Percentiles rank a stretch among this genome's conserved stretches.
Conservation (phyloP, 768 basidiomycete species). For the Psilocybe tampanensis region DNA sequence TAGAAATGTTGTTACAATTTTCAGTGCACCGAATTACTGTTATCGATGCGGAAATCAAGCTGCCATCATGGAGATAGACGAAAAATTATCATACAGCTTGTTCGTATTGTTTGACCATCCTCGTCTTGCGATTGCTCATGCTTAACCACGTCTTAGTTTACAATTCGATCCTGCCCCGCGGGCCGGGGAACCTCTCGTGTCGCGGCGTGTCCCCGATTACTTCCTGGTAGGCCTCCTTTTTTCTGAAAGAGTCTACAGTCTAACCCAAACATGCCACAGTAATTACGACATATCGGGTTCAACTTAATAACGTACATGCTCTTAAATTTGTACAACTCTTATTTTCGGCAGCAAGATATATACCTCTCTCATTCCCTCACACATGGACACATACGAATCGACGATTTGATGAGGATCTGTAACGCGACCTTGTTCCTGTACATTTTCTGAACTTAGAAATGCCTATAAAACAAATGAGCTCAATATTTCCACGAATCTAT, state of each 20-base stretch:
- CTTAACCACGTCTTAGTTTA: constrained; percentile 56
- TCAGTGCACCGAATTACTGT: constrained; percentile 99
- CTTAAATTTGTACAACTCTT: constrained; percentile 33
- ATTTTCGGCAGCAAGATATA: constrained; percentile 30
- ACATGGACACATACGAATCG: constrained; percentile 15
- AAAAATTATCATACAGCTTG: constrained; percentile 95
- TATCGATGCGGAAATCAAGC: constrained; percentile 99
- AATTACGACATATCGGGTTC: constrained; percentile 29
- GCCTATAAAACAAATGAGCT: too few species aligned
- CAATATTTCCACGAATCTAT: too few species aligned
- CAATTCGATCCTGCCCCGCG: constrained; percentile 99
- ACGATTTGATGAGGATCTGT: constrained; percentile 13
- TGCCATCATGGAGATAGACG: constrained; percentile 99
- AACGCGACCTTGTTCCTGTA: constrained; percentile 11
- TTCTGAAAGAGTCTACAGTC: neutral
- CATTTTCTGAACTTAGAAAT: neutral
- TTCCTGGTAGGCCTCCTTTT: constrained; percentile 67
- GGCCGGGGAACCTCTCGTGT: constrained; percentile 97
- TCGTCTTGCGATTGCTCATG: neutral
- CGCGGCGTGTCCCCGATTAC: constrained; percentile 92
- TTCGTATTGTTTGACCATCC: constrained; percentile 38
- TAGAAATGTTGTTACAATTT: constrained; percentile 98
- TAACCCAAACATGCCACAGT: constrained; percentile 13
- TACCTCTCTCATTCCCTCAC: constrained; percentile 25
- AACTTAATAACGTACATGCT: constrained; percentile 35